These are phyloP conservation scores for Didymella glomerata DNA, from an alignment of 2,329 filamentous ascomycete genomes.

Conservation along the genomic window DNA sequence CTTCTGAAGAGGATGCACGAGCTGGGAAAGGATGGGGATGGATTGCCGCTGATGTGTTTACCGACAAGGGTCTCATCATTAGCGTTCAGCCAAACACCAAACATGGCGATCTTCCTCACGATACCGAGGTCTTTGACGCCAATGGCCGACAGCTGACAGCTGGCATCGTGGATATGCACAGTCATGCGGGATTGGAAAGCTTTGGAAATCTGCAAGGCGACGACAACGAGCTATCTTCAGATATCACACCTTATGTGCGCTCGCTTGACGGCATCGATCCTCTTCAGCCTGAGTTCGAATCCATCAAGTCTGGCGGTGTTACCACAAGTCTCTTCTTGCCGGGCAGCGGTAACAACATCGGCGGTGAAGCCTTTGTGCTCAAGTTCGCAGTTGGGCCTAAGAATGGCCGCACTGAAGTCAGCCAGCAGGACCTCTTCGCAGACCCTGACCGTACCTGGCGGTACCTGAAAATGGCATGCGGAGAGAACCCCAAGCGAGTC, in stretches of 20 bases:
- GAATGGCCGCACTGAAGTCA: conserved; percentile 70
- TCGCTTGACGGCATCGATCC: conserved; percentile 72
- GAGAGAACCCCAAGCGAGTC: conserved; percentile 72
- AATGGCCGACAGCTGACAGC: conserved; percentile 68
- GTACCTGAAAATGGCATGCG: conserved; percentile 81
- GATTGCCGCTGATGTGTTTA: conserved; percentile 66
- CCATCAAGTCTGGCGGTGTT: conserved; percentile 77
- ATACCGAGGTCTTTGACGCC: conserved; percentile 65
- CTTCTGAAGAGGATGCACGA: conserved; percentile 62
- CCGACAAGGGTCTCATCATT: conserved; percentile 69
- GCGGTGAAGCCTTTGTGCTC: conserved; percentile 73
- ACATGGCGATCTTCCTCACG: conserved; percentile 16
- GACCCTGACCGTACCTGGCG: conserved; percentile 68
- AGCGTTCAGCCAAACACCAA: conserved; percentile 60
- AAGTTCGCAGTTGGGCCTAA: conserved; percentile 47
- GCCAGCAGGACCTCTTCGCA: conserved; percentile 57
- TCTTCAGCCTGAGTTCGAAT: conserved; percentile 69
- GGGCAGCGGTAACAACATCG: conserved; percentile 76
- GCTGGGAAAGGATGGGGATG: conserved; percentile 68
- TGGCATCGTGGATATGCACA: conserved; percentile 77
- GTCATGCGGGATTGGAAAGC: conserved; percentile 54
- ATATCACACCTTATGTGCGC: conserved; percentile 73
- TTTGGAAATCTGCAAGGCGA: conserved; percentile 67
- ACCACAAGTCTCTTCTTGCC: conserved; percentile 73
- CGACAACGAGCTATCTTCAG: conserved; percentile 68